Percentiles rank a stretch among this genome's conserved stretches.
Evolutionary conservation across 768 basidiomycete genomes (phyloP).

Genomic region (Dacryopinax spathularia): DNA sequence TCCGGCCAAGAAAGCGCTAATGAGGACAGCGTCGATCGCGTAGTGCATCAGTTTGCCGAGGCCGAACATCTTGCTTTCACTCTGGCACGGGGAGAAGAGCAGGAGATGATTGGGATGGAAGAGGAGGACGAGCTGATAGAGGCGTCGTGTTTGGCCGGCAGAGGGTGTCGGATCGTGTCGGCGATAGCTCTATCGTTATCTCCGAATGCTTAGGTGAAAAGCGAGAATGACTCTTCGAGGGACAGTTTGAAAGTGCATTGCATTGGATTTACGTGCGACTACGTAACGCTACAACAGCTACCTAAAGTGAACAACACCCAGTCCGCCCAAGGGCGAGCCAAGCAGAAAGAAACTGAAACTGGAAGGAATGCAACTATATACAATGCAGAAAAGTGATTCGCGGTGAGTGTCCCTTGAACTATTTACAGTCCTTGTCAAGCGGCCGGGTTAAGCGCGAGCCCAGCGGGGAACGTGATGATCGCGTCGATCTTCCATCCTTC

Average conservation of each 20-base stretch:
- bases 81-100: too few relatives aligned
- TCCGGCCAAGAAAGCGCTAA: conserved; percentile 75
- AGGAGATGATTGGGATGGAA: too few relatives aligned
- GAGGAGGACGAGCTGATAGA: too few relatives aligned
- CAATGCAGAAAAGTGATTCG: neutral
- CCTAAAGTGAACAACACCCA: neutral
- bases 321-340: too few relatives aligned
- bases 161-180: too few relatives aligned
- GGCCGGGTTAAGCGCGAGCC: neutral
- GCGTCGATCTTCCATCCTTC: conserved; percentile 1
- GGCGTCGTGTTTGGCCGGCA: too few relatives aligned
- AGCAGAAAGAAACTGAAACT: neutral
- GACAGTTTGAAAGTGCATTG: too few relatives aligned
- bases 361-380: neutral
- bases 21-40: conserved; percentile 61
- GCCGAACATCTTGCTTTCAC: conserved; percentile 44
- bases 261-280: neutral
- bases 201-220: too few relatives aligned
- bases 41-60: conserved; percentile 44
- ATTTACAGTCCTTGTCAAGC: neutral
- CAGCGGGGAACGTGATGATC: neutral
- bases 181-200: too few relatives aligned
- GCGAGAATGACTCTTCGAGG: too few relatives aligned
- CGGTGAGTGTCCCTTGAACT: neutral
- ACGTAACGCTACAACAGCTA: neutral